phyloP scores from a whole-genome alignment of 139 green algal species.

The Chlamydomonas eustigma region DNA sequence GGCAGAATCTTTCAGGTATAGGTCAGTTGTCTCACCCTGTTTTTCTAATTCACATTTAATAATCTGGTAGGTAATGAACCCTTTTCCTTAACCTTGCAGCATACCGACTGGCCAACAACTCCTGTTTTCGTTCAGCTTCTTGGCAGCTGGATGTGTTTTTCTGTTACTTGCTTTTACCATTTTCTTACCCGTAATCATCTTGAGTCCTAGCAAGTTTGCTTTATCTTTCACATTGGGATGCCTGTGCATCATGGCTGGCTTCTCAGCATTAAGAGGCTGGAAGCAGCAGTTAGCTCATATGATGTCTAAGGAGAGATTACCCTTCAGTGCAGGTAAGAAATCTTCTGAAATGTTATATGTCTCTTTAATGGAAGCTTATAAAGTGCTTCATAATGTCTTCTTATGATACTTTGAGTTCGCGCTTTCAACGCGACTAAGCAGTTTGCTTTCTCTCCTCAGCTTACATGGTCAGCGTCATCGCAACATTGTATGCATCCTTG shows the following conservation, averaged over 20 bases:
- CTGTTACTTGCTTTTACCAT: conserved; percentile 84
- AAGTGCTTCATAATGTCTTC: too few relatives aligned
- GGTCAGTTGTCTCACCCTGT: background rate
- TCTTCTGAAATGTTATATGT: too few relatives aligned
- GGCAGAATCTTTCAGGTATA: conserved; percentile 5
- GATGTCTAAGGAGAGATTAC: conserved; percentile 53
- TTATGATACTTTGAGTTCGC: too few relatives aligned
- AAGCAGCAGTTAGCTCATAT: conserved; percentile 82
- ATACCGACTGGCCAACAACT: conserved; percentile 41
- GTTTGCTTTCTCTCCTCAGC: conserved; percentile 31
- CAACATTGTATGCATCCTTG: conserved; percentile 82
- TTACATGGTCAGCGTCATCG: conserved; percentile 74
- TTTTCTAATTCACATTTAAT: too few relatives aligned
- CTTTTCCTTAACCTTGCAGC: conserved; percentile 16
- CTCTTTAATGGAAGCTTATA: too few relatives aligned
- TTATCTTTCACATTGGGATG: conserved; percentile 88
- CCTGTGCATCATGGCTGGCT: conserved; percentile 65
- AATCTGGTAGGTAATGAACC: too few relatives aligned
- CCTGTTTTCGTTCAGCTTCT: conserved; percentile 46
- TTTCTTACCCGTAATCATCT: conserved; percentile 85
- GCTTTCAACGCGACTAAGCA: too few relatives aligned
- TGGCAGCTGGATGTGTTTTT: conserved; percentile 65
- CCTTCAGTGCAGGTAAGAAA: background rate
- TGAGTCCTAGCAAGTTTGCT: conserved; percentile 93
- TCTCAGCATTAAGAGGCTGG: conserved; percentile 78